A percentile compares a stretch with the other conserved stretches of the same genome.
Conservation (phyloP, 176 grass and related monocot species). For the Stipa capillata region DNA sequence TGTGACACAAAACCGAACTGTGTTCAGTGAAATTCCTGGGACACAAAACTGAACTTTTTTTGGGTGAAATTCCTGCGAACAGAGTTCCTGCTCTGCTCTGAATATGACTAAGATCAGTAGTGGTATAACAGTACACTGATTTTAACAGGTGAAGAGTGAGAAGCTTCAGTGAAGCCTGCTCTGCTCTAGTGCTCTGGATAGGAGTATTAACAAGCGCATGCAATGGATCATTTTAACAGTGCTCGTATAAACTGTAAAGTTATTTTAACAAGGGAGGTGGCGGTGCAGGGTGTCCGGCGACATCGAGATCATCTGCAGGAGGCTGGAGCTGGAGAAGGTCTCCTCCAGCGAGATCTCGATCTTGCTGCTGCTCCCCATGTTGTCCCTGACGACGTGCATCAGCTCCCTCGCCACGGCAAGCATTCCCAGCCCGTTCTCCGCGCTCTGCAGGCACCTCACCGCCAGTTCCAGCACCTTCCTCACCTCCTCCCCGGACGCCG, state of each 20-base stretch:
- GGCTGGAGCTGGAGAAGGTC: slow-evolving; percentile 83
- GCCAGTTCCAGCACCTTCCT: slow-evolving; percentile 61
- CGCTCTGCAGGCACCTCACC: slow-evolving; percentile 61
- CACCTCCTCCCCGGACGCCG: slow-evolving; percentile 52
- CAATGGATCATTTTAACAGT: too few relatives aligned
- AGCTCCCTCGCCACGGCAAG: slow-evolving; percentile 58
- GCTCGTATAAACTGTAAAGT: too few relatives aligned
- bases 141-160: too few relatives aligned
- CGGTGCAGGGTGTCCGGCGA: slow-evolving; percentile 68
- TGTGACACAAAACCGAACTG: too few relatives aligned
- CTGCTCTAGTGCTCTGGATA: too few relatives aligned
- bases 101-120: too few relatives aligned
- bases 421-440: slow-evolving; percentile 47
- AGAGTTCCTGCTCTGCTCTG: too few relatives aligned
- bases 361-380: slow-evolving; percentile 72
- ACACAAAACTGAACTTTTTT: too few relatives aligned
- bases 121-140: too few relatives aligned
- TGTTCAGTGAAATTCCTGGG: too few relatives aligned
- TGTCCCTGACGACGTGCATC: slow-evolving; percentile 40
- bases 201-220: not conserved
- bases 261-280: slow-evolving; percentile 37
- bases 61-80: too few relatives aligned
- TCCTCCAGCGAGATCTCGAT: slow-evolving; percentile 79
- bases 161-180: too few relatives aligned
- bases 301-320: slow-evolving; percentile 97